Conservation (phyloP, 345 rosid genomes). For the Cardamine occulta region DNA sequence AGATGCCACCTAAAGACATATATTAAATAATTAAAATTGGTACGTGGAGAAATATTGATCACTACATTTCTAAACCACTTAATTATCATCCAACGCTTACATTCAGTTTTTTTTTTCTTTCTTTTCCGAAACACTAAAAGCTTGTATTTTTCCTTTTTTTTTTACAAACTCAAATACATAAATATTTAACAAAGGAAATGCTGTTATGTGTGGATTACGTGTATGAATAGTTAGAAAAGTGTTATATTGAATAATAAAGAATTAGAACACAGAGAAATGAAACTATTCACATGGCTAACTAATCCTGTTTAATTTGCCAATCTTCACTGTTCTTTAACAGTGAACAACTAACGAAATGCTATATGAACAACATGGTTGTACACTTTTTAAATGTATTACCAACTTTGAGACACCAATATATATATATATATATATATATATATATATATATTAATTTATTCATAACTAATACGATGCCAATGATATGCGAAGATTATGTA, state of each 20-base stretch:
- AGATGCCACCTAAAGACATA: conserved; percentile 37
- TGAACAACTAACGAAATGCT: conserved; percentile 44
- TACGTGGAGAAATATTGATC: conserved; percentile 40
- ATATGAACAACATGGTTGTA: conserved; percentile 32
- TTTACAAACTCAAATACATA: conserved; percentile 9
- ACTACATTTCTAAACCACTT: conserved; percentile 20
- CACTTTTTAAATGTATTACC: conserved; percentile 22
- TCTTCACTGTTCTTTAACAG: conserved; percentile 38
- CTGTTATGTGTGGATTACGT: conserved; percentile 28
- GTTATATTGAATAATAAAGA: conserved; percentile 1
- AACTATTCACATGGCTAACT: conserved; percentile 40
- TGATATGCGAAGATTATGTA: conserved; percentile 8
- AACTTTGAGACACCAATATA: conserved; percentile 30
- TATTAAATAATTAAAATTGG: conserved; percentile 22
- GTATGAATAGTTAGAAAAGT: conserved; percentile 11
- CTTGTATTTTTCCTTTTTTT: background rate
- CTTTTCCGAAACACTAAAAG: background rate
- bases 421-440: background rate
- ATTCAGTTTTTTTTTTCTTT: background rate
- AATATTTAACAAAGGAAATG: conserved; percentile 4
- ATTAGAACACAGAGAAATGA: conserved; percentile 17
- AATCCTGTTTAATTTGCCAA: conserved; percentile 43
- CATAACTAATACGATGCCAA: background rate
- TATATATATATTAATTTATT: conserved; percentile 22
- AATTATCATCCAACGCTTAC: conserved; percentile 12